Evolutionary conservation across 345 rosid species (phyloP).

Genomic region (Conringia planisiliqua): DNA sequence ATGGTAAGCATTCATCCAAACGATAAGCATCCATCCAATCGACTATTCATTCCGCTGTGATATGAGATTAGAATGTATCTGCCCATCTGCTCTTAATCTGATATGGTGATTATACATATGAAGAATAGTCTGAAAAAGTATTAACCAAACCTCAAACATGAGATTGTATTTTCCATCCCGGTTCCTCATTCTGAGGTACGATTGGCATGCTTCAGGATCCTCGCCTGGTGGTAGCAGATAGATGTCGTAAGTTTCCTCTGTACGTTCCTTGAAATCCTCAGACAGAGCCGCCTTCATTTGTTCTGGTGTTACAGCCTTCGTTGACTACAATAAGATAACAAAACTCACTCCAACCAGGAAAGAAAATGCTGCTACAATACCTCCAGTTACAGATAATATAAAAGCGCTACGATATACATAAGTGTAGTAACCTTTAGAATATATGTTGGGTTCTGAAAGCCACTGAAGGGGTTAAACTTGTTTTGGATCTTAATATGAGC

Average conservation of each 20-base stretch:
- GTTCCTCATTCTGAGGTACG: conserved; percentile 97
- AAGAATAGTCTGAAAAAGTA: conserved; percentile 12
- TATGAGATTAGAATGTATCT: background rate
- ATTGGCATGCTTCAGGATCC: conserved; percentile 99
- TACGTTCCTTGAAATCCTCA: conserved; percentile 52
- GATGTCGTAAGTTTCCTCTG: conserved; percentile 96
- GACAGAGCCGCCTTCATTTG: conserved; percentile 70
- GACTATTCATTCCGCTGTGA: background rate
- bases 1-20: background rate
- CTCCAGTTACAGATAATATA: background rate
- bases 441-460: conserved; percentile 97
- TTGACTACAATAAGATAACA: conserved; percentile 51
- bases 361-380: background rate
- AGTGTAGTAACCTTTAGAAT: conserved; percentile 62
- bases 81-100: background rate
- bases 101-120: conserved; percentile 6
- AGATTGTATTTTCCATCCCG: conserved; percentile 98
- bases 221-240: conserved; percentile 98
- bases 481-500: conserved; percentile 93
- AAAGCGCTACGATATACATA: background rate
- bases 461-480: conserved; percentile 96
- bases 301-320: conserved; percentile 65
- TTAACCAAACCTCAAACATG: conserved; percentile 85
- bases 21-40: background rate
- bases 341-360: conserved; percentile 6